Base-by-base conservation (phyloP, 345 rosid genomes). In the Corymbia maculata region DNA sequence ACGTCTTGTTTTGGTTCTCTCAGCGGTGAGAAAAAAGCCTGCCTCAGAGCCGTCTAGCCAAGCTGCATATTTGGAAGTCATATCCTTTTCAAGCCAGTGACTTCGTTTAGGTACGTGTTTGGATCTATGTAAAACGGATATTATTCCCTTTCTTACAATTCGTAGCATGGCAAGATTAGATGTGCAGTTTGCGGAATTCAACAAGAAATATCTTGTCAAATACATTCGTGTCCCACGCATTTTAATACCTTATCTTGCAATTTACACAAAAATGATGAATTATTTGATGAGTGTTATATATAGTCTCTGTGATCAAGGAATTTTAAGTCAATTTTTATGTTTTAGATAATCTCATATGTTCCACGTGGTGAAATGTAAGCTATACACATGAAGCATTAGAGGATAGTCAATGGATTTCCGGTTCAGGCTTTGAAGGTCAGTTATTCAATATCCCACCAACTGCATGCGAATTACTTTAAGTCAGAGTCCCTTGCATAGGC, bases 401-500 rank as follows among this genome's bases (percentile, higher is more conserved):
- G 21, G 79, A 32, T 30, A 7, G 21, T 30, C 21, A 7, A 19
- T 66, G 79, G 10, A 66, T 30, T 68, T 68, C 44, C 11, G 15
- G 21, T 32, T 32, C 15, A 4, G 44, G 19, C 44, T 64, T n/a
- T 64, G 75, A 64, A n/a, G 36, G 42, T n/a, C 36, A 64, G 15
- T 14, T 17, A 36, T 64, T 64, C 22, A 68, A 68, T 68, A 6
- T 32, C 2, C 24, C 45, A 32, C 79, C 22, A 4, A 68, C 45
- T 0, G 2, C 1, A 0, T 4, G 45, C 22, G 8, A 32, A 2
- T 68, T 66, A 66, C 32, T 1, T 66, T 17, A 68, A 32, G 24
- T 68, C 22, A 15, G 9, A 32, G 80, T 68, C 45, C 16, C 7
- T 3, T 32, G 1, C 80, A 16, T 32, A 68, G 42, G 24, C 22